Evolutionary conservation across 805 yeast genomes (phyloP), one percentile per base, ranked within the genome.

Genomic region (Metschnikowia cerradonensis): DNA sequence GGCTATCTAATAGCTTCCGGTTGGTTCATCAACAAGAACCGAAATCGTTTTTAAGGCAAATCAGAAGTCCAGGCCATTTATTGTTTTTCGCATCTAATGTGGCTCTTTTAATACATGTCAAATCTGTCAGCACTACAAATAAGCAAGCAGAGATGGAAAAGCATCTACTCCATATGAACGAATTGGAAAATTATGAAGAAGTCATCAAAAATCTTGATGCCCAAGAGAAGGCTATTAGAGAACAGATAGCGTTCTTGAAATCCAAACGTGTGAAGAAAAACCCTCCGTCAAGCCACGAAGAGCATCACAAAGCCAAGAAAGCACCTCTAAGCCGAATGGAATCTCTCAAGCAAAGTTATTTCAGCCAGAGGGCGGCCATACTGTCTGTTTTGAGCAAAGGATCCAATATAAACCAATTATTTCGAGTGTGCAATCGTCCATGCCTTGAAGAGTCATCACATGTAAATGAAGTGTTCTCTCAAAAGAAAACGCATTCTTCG

Each of bases 1-100:
- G 48, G 31, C 45, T 51, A 32, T 53, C 55, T 8, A 45, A 36
- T 11, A 50, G 52, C 30, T 22, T 45, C 36, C 46, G 39, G 23
- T 34, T 43, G 15, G 31, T 46, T 6, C 48, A 45, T 37, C 50
- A 49, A 38, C 47, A 52, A n/a, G 58, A 52, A 19, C 54, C 49
- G 48, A 55, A 48, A 15, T 30, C 45, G 19, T 50, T 57, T 36
- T 19, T 56, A 13, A 48, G 45, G 32, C 52, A 54, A 17, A 49
- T 57, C 23, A 52, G 51, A 11, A 57, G 58, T 41, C 59, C 60
- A 10, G 47, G 59, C 17, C 60, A 56, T 33, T 43, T 57, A 13
- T 43, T 55, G n/a, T 57, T 57, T 38, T 39, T 57, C 33, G 59
- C 56, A 14, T 49, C 60, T 2, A 57, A 57, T 31, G 56, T 57